Conservation (phyloP, 805 yeast genomes). For the Candida yuanshanica region DNA sequence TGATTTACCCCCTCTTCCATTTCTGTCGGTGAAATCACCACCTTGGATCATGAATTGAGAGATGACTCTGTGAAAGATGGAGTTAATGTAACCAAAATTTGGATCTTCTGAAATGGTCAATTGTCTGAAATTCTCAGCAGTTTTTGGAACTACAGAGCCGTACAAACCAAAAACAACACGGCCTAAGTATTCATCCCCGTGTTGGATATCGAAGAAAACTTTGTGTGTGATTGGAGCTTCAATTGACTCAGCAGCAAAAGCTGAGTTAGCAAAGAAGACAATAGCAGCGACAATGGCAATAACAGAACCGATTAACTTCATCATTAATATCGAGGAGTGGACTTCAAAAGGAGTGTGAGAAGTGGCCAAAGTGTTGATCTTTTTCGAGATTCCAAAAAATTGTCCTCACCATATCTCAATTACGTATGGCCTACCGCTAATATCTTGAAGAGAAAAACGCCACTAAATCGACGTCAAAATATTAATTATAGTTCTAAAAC, state of each 20-base stretch:
- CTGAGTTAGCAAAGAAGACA: conserved; percentile 12
- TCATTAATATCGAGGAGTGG: conserved; percentile 1
- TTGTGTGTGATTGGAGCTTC: conserved; percentile 54
- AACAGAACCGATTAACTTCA: conserved; percentile 13
- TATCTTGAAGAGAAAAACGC: too few relatives aligned
- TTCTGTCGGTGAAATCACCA: conserved; percentile 80
- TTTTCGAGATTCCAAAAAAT: too few relatives aligned
- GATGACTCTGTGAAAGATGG: conserved; percentile 70
- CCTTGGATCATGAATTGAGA: conserved; percentile 94
- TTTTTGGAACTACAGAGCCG: conserved; percentile 82
- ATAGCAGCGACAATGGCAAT: conserved; percentile 9
- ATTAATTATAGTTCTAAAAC: conserved; percentile 4
- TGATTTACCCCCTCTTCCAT: conserved; percentile 92
- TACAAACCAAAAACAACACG: conserved; percentile 82
- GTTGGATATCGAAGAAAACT: conserved; percentile 81
- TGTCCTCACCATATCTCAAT: too few relatives aligned
- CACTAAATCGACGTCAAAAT: too few relatives aligned
- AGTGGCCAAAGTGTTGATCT: background rate
- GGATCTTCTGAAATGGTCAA: conserved; percentile 74
- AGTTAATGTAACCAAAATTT: conserved; percentile 51
- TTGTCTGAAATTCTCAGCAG: conserved; percentile 83
- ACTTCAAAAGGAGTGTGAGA: background rate
- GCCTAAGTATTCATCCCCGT: conserved; percentile 74
- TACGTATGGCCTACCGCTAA: too few relatives aligned
- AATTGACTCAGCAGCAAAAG: conserved; percentile 15